phyloP scores from a whole-genome alignment of 805 yeast genomes.

The Jamesozyma spencerorum region DNA sequence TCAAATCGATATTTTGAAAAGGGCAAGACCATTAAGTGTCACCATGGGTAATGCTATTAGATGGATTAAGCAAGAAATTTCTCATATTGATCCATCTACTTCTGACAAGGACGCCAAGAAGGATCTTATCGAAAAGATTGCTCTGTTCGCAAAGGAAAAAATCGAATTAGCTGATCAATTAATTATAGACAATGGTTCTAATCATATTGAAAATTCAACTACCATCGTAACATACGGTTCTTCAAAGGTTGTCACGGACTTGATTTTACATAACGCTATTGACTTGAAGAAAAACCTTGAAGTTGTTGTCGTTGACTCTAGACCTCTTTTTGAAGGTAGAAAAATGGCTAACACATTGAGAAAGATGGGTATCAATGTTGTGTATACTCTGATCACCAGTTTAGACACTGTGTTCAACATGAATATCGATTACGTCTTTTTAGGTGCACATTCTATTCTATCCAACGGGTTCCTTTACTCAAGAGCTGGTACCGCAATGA shows the following conservation, averaged over 20 bases:
- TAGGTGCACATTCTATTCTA: constrained; percentile 96
- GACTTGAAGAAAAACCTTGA: constrained; percentile 58
- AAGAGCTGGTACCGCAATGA: constrained; percentile 87
- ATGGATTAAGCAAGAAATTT: constrained; percentile 91
- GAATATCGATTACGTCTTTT: constrained; percentile 72
- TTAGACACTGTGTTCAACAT: constrained; percentile 73
- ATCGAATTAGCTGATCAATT: constrained; percentile 74
- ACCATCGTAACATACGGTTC: constrained; percentile 83
- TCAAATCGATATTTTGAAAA: constrained; percentile 85
- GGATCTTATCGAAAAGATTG: constrained; percentile 56
- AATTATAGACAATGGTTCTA: constrained; percentile 70
- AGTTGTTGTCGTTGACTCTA: constrained; percentile 82
- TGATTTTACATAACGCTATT: constrained; percentile 61
- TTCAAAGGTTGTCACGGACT: constrained; percentile 69
- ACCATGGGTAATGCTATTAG: constrained; percentile 97
- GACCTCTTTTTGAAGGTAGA: constrained; percentile 92
- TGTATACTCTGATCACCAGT: constrained; percentile 73
- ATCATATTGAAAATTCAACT: constrained; percentile 65
- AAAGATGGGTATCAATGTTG: constrained; percentile 51
- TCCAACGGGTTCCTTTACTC: constrained; percentile 90
- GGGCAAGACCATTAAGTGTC: constrained; percentile 83
- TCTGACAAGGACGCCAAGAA: constrained; percentile 51
- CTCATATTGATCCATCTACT: constrained; percentile 67
- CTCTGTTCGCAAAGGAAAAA: constrained; percentile 74
- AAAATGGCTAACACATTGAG: constrained; percentile 59